phyloP scores from a whole-genome alignment of 768 basidiomycete species.

The Lanmaoa pseudosensibilis region DNA sequence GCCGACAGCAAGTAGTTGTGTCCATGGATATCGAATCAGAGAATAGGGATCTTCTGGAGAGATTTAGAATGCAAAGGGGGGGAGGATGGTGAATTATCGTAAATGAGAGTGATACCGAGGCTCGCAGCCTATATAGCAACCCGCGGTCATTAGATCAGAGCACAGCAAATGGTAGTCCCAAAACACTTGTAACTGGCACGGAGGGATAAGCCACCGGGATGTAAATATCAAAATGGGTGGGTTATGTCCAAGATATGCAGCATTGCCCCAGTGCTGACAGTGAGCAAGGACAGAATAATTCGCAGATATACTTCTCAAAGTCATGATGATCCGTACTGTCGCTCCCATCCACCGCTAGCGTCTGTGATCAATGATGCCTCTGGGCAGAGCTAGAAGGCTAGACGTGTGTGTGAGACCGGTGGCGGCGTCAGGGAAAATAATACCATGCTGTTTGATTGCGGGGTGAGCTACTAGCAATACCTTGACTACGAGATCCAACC shows the following conservation, averaged over 20 bases:
- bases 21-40: no score
- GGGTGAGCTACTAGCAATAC: slow-evolving; percentile 8
- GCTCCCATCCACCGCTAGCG: neutral
- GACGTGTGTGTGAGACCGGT: slow-evolving; percentile 9
- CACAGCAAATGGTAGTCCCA: slow-evolving; percentile 15
- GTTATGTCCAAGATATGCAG: neutral
- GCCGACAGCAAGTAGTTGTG: neutral
- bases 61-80: neutral
- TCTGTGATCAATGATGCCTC: neutral
- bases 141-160: slow-evolving; percentile 9
- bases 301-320: neutral
- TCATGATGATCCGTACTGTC: neutral
- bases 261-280: neutral
- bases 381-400: slow-evolving; percentile 3
- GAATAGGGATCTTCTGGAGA: no score
- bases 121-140: slow-evolving; percentile 22
- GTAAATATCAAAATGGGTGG: neutral
- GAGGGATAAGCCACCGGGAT: neutral
- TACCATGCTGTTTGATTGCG: neutral
- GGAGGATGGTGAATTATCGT: slow-evolving; percentile 4
- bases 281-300: neutral
- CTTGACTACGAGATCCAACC: slow-evolving; percentile 19
- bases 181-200: slow-evolving; percentile 1
- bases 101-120: neutral
- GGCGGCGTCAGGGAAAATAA: slow-evolving; percentile 15